A percentile compares a stretch with the other conserved stretches of the same genome.
phyloP scores from a whole-genome alignment of 169 alveolate species.

The Sarcocystis neurona region DNA sequence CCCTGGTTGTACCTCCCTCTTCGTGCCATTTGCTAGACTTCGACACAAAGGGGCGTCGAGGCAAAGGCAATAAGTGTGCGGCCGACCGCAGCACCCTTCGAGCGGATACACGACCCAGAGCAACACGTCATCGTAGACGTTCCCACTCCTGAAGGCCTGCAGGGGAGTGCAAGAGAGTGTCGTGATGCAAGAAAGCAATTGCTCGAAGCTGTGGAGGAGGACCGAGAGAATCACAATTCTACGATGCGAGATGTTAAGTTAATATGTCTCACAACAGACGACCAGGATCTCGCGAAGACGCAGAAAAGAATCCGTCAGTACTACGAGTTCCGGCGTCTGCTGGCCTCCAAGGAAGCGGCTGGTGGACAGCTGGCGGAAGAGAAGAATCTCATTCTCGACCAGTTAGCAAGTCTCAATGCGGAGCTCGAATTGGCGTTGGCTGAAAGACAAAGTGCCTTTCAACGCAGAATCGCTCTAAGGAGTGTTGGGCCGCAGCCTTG shows the following conservation, averaged over 20 bases:
- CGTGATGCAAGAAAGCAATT: slow-evolving; percentile 1
- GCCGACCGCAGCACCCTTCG: no score
- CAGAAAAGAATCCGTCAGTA: slow-evolving; percentile 23
- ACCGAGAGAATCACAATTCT: not conserved
- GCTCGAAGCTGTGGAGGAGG: slow-evolving; percentile 9
- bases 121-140: no score
- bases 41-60: no score
- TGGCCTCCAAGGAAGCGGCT: not conserved
- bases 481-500: no score
- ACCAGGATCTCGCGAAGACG: slow-evolving; percentile 7
- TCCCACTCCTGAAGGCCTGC: no score
- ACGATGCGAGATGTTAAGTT: slow-evolving; percentile 14
- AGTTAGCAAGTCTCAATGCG: not conserved
- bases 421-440: slow-evolving; percentile 25
- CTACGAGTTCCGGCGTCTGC: not conserved
- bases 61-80: no score
- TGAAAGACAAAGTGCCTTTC: not conserved
- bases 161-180: no score
- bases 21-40: no score
- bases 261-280: slow-evolving; percentile 3
- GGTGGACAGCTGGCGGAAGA: not conserved
- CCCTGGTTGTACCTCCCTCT: no score
- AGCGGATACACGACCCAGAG: no score
- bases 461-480: not conserved
- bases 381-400: slow-evolving; percentile 11